These are phyloP conservation scores for Microdochium bolleyi DNA, from an alignment of 2,329 filamentous ascomycete genomes.

Conservation along the genomic window DNA sequence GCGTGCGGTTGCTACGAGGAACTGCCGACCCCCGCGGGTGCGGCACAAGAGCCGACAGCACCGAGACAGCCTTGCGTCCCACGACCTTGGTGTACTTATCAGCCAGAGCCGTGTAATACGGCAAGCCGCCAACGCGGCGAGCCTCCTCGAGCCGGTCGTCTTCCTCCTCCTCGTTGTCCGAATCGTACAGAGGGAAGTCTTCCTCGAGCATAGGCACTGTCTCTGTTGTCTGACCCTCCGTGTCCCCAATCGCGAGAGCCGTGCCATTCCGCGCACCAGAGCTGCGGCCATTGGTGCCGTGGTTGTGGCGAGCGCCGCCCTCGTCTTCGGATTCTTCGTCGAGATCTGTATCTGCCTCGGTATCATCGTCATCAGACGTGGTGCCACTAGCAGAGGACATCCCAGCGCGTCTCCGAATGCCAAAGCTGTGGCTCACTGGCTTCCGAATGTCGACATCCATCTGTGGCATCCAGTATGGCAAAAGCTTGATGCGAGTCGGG, in stretches of 20 bases:
- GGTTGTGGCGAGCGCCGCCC: slow-evolving; percentile 13
- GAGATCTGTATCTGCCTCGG: slow-evolving; percentile 61
- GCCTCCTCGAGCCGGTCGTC: slow-evolving; percentile 72
- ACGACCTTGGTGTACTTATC: slow-evolving; percentile 33
- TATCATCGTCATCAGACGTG: slow-evolving; percentile 69
- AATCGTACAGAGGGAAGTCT: slow-evolving; percentile 86
- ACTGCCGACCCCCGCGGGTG: slow-evolving; percentile 47
- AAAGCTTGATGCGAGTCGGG: slow-evolving; percentile 75
- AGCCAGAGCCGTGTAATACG: slow-evolving; percentile 59
- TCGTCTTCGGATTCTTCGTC: slow-evolving; percentile 46
- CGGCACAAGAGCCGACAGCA: slow-evolving; percentile 44
- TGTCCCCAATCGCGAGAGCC: slow-evolving; percentile 37
- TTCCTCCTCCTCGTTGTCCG: slow-evolving; percentile 72
- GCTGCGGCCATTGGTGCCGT: slow-evolving; percentile 8
- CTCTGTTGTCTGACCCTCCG: slow-evolving; percentile 75
- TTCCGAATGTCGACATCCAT: slow-evolving; percentile 98
- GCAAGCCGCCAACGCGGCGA: slow-evolving; percentile 65
- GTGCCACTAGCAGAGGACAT: slow-evolving; percentile 69
- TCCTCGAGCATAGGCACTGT: slow-evolving; percentile 44
- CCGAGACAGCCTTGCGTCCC: slow-evolving; percentile 31
- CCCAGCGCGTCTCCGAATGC: slow-evolving; percentile 67
- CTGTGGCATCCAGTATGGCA: slow-evolving; percentile 97
- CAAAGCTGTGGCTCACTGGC: slow-evolving; percentile 79
- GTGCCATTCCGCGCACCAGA: slow-evolving; percentile 8
- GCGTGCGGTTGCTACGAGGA: slow-evolving; percentile 45